These are phyloP conservation scores for Penicillium argentinense DNA, from an alignment of 495 filamentous ascomycete species.

Conservation along the genomic window DNA sequence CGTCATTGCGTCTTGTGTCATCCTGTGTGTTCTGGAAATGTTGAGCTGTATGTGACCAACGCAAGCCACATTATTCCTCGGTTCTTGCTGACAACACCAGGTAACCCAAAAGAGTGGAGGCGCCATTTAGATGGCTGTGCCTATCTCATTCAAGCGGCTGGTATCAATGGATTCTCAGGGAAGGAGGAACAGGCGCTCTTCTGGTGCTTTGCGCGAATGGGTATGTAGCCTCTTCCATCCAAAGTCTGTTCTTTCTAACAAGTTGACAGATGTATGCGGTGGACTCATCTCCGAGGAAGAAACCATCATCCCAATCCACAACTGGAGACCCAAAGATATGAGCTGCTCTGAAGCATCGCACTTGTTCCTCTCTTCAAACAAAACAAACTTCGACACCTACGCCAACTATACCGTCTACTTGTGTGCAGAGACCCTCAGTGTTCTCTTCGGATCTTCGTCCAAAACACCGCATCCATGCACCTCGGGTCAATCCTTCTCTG, in stretches of 20 bases:
- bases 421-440: conserved; percentile 34
- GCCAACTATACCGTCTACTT: conserved; percentile 49
- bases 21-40: conserved; percentile 46
- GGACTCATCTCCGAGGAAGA: conserved; percentile 44
- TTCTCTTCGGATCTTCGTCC: conserved; percentile 28
- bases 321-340: conserved; percentile 34
- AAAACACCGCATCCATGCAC: conserved; percentile 14
- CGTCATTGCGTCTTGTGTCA: conserved; percentile 41
- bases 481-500: conserved; percentile 20
- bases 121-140: conserved; percentile 50
- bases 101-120: conserved; percentile 42
- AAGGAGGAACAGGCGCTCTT: conserved; percentile 45
- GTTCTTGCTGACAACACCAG: conserved; percentile 3
- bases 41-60: conserved; percentile 34
- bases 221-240: conserved; percentile 15
- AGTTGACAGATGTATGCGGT: conserved; percentile 36
- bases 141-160: conserved; percentile 38
- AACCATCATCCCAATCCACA: conserved; percentile 33
- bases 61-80: too few species aligned
- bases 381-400: conserved; percentile 30
- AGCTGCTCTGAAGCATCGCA: conserved; percentile 24
- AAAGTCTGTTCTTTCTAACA: background rate
- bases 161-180: conserved; percentile 40
- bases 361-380: conserved; percentile 28
- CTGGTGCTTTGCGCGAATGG: conserved; percentile 51